Evolutionary conservation across 495 filamentous ascomycete genomes (phyloP), one percentile per base, ranked within the genome.

Genomic region (Haplographium delicatum): DNA sequence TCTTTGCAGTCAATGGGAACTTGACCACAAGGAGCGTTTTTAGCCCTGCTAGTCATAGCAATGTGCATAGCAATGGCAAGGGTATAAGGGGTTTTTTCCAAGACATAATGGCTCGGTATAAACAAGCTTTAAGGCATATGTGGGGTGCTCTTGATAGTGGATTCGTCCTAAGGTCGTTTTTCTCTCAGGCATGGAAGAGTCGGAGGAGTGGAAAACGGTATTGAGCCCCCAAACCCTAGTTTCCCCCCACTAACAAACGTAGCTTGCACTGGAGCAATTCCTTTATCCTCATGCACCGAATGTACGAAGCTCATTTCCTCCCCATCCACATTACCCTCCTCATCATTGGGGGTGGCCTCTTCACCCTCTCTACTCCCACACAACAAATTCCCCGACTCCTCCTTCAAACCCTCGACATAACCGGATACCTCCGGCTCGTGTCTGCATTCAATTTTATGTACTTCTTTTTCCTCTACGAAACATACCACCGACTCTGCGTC

Each of bases 221-320:
- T 49, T 58, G 58, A 72, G 4, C 61, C 66, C 35, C 15, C 70
- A 72, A 63, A 63, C 27, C 27, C 37, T 0, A 73, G 75, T 39
- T 66, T 75, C 33, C 68, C 64, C 30, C 65, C 68, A 24, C 68
- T 75, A 35, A 72, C 63, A 2, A 53, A 75, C 2, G 65, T 74
- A 65, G 61, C 13, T 68, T 70, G 20, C 56, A 78, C 43, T 77
- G 68, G 62, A 47, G 62, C 33, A 71, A 70, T 51, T 69, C 72
- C 31, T 41, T 72, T 38, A 56, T 70, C 28, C 62, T 86, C 11
- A 68, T 74, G 42, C 78, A 82, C 50, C 75, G 83, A 7, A 65
- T 86, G 5, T 85, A 79, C 58, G 83, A 86, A 61, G 83, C 82
- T 0, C 83, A 86, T 58, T 85, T 85, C 61, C 67, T 86, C 15